Base-by-base conservation (phyloP, 1,139 yeast genomes). In the Yamadazyma dushanensis region DNA sequence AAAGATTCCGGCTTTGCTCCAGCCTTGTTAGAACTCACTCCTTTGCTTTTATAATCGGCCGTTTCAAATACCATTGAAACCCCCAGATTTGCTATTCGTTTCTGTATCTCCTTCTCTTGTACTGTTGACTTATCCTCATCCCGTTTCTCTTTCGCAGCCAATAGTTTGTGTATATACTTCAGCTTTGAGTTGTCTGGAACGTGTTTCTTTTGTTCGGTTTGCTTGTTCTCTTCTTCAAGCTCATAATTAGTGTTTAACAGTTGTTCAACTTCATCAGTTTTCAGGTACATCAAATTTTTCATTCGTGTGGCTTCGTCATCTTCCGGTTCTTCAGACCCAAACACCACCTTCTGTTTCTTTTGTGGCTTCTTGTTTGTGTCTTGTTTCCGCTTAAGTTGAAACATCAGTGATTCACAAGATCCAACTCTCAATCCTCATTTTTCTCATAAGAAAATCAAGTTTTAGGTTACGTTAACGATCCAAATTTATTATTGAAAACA, bases 41-140 rank as follows among this genome's bases (percentile, higher is more conserved):
- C 9, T 9, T 7, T 19, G 9, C 35, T 21, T 18, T 31, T 35
- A 33, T 41, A 45, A 3, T 41, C 46, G 5, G 33, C 39, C 13
- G 39, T 32, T 27, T 45, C 49, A 39, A 45, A 45, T 11, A 45
- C 43, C 17, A 38, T 16, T 2, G 14, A 15, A 2, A 29, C 32
- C n/a, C 41, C 43, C 10, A 21, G 27, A 16, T 32, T 15, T 8
- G 29, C 22, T 10, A 32, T 30, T 8, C 17, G 30, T 14, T 32
- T 30, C 13, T 39, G 39, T 9, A 34, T n/a, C 18, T 22, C 29
- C 26, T 19, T 13, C 24, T 31, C 38, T 16, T 28, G 13, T 9
- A 34, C 37, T 3, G 13, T 14, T 13, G 14, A 9, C 23, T 24
- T 38, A 15, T 38, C 44, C 8, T 32, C 11, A 11, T 41, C 49